Base-by-base conservation (phyloP, 192 early-diverging fungal genomes). In the Funneliformis geosporum region DNA sequence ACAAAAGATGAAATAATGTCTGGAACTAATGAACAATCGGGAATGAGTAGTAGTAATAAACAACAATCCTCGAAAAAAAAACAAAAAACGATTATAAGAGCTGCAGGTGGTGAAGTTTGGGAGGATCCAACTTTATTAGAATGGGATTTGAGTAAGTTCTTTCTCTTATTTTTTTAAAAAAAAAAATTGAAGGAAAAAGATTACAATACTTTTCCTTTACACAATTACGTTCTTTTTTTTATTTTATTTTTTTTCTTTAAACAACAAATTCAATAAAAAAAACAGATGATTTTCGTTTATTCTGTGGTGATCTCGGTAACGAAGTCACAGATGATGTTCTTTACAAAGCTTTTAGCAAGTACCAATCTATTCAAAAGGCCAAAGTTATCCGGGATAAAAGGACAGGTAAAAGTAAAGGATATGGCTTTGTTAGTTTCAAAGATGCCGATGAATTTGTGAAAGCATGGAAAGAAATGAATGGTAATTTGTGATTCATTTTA, bases 401-500 rank as follows among this genome's bases (percentile, higher is more conserved):
- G 73, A 92, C 95, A 0, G 86, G 85, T 28, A 99, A 99, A 83
- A 92, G 92, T 46, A 94, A 91, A 76, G 97, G 97, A 21, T 99
- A 95, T 81, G 97, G 97, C 5, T 99, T 99, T 81, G 88, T 98
- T 38, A 95, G 94, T 86, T 97, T 99, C 84, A 90, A 91, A 64
- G 92, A 96, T 80, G 89, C 95, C 18, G 90, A 95, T 82, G 97
- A 96, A 83, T 99, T 95, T 87, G 91, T 96, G 18, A 91, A 89
- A 40, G 97, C 97, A 8, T 93, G 95, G 94, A 92, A 89, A 71
- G 96, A 99, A 86, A 96, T 97, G 92, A 94, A 99, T 83, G 96
- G 96, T 91, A 86, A 80, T 62, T 25, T 75, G 60, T 59, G 42
- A 50, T 64, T 40, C 28, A 14, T 60, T n/a, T 38, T 21, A 10